A percentile compares a stretch with the other conserved stretches of the same genome.
phyloP scores from a whole-genome alignment of 768 basidiomycete species.

The Hypsizygus marmoreus region DNA sequence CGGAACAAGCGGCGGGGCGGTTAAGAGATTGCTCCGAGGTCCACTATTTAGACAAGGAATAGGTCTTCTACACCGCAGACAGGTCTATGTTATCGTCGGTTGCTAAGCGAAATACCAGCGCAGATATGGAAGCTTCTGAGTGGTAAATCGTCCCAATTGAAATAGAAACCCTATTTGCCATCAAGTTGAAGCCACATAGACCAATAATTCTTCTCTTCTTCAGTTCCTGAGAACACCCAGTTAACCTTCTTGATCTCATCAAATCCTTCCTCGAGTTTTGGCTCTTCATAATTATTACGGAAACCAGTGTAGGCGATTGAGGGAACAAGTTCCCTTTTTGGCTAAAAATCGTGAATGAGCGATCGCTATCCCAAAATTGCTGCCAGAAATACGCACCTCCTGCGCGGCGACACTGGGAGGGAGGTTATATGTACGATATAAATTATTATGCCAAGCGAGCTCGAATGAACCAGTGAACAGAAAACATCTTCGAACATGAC shows the following conservation, averaged over 20 bases:
- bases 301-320: slow-evolving; percentile 62
- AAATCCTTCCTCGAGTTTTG: slow-evolving; percentile 70
- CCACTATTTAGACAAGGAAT: slow-evolving; percentile 53
- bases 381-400: slow-evolving; percentile 37
- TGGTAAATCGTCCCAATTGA: too few relatives aligned
- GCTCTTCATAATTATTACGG: slow-evolving; percentile 65
- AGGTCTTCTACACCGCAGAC: too few relatives aligned
- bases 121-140: neutral
- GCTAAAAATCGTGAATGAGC: slow-evolving; percentile 27
- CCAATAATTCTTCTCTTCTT: slow-evolving; percentile 74
- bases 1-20: slow-evolving; percentile 80
- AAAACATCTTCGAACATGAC: slow-evolving; percentile 56
- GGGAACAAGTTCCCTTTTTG: slow-evolving; percentile 55
- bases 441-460: slow-evolving; percentile 91
- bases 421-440: slow-evolving; percentile 76
- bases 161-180: slow-evolving; percentile 49
- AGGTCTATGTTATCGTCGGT: too few relatives aligned
- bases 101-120: too few relatives aligned
- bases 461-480: slow-evolving; percentile 75
- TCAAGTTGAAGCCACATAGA: slow-evolving; percentile 85
- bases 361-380: neutral
- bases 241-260: slow-evolving; percentile 74
- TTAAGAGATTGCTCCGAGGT: slow-evolving; percentile 55
- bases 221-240: slow-evolving; percentile 77
- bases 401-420: slow-evolving; percentile 43